These are phyloP conservation scores for Serendipita sp. DNA, from an alignment of 768 basidiomycete species.

Conservation along the genomic window DNA sequence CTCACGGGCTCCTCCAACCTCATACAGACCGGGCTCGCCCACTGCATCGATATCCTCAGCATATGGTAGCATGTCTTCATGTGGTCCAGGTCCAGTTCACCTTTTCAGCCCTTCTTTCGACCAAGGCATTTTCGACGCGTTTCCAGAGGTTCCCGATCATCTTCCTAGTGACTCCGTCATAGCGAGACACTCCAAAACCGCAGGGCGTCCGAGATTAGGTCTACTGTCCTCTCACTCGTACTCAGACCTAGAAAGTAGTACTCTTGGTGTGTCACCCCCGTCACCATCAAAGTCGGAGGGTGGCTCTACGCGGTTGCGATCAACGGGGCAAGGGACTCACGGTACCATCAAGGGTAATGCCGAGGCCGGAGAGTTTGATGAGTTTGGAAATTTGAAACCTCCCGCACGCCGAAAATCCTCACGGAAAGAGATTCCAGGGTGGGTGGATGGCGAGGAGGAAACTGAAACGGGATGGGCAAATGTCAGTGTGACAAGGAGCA, in stretches of 20 bases:
- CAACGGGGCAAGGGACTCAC: not conserved
- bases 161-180: not conserved
- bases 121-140: slow-evolving; percentile 1
- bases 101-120: not conserved
- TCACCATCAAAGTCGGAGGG: not conserved
- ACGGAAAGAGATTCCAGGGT: not conserved
- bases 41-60: not conserved
- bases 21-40: not conserved
- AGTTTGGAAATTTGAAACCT: not conserved
- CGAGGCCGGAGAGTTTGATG: not conserved
- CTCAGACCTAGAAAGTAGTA: not conserved
- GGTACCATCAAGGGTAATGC: not conserved
- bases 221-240: not conserved
- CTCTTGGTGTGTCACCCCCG: not conserved
- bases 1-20: not conserved
- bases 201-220: not conserved
- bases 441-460: not conserved
- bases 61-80: not conserved
- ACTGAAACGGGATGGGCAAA: slow-evolving; percentile 2
- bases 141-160: not conserved
- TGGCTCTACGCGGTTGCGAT: not conserved
- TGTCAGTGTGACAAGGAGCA: not conserved
- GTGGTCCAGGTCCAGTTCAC: not conserved
- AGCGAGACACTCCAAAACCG: not conserved
- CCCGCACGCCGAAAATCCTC: not conserved